phyloP scores from a whole-genome alignment of 345 rosid genomes.

The Sapria himalayana region DNA sequence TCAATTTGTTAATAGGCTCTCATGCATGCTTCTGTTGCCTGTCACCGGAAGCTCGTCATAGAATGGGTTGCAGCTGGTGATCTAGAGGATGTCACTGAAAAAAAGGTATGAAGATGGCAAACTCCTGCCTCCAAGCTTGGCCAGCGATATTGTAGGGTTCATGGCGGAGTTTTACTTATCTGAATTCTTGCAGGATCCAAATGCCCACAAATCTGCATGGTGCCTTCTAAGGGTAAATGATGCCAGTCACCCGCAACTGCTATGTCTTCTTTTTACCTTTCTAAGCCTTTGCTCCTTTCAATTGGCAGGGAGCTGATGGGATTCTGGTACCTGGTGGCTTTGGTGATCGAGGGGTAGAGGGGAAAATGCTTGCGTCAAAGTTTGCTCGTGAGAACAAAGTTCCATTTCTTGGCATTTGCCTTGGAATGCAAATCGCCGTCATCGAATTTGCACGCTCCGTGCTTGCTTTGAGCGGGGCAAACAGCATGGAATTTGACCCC shows the following conservation, averaged over 20 bases:
- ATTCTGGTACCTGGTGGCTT: constrained; percentile 92
- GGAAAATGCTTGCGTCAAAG: constrained; percentile 89
- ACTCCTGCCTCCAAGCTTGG: constrained; percentile 4
- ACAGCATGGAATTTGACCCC: constrained; percentile 73
- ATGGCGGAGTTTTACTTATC: too few species aligned
- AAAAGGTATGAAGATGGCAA: constrained; percentile 20
- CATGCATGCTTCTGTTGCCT: constrained; percentile 86
- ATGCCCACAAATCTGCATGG: constrained; percentile 79
- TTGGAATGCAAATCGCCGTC: constrained; percentile 97
- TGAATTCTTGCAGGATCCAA: constrained; percentile 54
- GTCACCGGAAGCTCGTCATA: constrained; percentile 58
- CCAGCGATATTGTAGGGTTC: too few species aligned
- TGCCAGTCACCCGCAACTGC: too few species aligned
- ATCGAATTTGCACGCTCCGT: constrained; percentile 88
- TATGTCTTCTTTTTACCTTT: too few species aligned
- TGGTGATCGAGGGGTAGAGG: constrained; percentile 91
- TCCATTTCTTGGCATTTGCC: constrained; percentile 88
- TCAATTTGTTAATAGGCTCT: constrained; percentile 47
- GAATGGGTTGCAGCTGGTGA: constrained; percentile 98
- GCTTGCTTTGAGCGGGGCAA: constrained; percentile 58
- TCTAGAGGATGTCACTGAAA: constrained; percentile 68
- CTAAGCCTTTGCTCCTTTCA: too few species aligned
- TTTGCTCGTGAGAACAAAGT: constrained; percentile 78
- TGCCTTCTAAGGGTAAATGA: constrained; percentile 49
- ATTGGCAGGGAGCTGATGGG: constrained; percentile 67